Conservation (phyloP, 2,329 filamentous ascomycete species). For the Colletotrichum sp. region DNA sequence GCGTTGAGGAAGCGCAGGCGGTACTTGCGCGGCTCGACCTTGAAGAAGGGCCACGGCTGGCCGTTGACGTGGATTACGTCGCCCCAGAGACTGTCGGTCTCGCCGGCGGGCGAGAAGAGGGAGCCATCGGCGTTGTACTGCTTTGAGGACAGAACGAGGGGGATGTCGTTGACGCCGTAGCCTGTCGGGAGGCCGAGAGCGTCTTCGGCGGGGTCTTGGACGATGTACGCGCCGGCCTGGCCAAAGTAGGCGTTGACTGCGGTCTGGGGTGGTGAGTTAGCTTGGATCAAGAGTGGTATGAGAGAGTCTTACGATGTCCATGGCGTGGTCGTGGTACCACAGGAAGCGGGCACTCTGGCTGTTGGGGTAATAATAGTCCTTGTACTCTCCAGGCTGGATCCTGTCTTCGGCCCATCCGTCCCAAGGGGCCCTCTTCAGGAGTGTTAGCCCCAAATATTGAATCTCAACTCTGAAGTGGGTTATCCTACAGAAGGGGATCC, state of each 20-base stretch:
- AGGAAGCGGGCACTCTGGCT: slow-evolving; percentile 54
- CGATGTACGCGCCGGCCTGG: slow-evolving; percentile 60
- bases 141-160: slow-evolving; percentile 54
- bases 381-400: slow-evolving; percentile 56
- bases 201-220: slow-evolving; percentile 55
- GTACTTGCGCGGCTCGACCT: slow-evolving; percentile 66
- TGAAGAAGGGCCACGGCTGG: slow-evolving; percentile 62
- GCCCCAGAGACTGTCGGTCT: slow-evolving; percentile 55
- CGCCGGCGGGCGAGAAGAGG: slow-evolving; percentile 48
- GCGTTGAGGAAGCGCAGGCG: slow-evolving; percentile 59
- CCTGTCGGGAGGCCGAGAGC: slow-evolving; percentile 51
- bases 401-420: slow-evolving; percentile 60
- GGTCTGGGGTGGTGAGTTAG: slow-evolving; percentile 34
- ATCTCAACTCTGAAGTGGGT: slow-evolving; percentile 35
- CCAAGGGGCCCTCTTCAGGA: slow-evolving; percentile 13
- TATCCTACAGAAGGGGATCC: slow-evolving; percentile 47
- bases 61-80: slow-evolving; percentile 64
- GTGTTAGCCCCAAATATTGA: not conserved
- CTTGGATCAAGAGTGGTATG: fast-evolving
- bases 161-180: slow-evolving; percentile 58
- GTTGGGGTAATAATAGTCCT: slow-evolving; percentile 69
- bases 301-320: slow-evolving; percentile 31
- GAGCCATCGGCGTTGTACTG: slow-evolving; percentile 56
- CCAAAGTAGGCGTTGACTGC: slow-evolving; percentile 61
- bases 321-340: slow-evolving; percentile 61